Conservation (phyloP, 2,329 filamentous ascomycete species). For the Microdochium bolleyi region DNA sequence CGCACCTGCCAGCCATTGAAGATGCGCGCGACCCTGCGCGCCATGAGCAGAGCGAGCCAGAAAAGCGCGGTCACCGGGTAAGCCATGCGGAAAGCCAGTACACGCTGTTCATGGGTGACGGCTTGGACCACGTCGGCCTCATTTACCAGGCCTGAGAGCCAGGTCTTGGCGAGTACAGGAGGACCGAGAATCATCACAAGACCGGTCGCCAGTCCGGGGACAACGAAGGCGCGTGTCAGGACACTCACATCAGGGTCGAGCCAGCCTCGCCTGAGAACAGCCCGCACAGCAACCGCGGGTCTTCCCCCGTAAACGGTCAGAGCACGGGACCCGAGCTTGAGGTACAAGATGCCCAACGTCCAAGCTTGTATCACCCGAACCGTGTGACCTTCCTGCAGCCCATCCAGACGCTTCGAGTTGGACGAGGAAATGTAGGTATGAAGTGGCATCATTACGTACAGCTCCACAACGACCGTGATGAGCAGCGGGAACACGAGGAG, state of each 20-base stretch:
- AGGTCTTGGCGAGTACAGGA: conserved; percentile 44
- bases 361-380: conserved; percentile 88
- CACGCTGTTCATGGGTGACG: conserved; percentile 15
- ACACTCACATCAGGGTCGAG: conserved; percentile 70
- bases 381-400: conserved; percentile 45
- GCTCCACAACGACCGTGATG: conserved; percentile 71
- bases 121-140: conserved; percentile 4
- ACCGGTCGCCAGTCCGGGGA: conserved; percentile 63
- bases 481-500: conserved; percentile 74
- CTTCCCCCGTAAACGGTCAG: conserved; percentile 61
- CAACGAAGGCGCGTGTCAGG: conserved; percentile 78
- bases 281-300: conserved; percentile 65
- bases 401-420: conserved; percentile 17
- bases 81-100: conserved; percentile 46
- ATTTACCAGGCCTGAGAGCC: conserved; percentile 24
- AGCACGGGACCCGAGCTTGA: conserved; percentile 69
- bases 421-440: conserved; percentile 62
- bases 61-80: conserved; percentile 60
- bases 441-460: conserved; percentile 81
- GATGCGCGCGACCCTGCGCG: conserved; percentile 49
- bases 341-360: conserved; percentile 86
- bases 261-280: conserved; percentile 68
- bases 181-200: conserved; percentile 56
- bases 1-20: conserved; percentile 70
- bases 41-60: conserved; percentile 32